Evolutionary conservation across 2,329 filamentous ascomycete species (phyloP).

Genomic region (Cladosporium sp.): DNA sequence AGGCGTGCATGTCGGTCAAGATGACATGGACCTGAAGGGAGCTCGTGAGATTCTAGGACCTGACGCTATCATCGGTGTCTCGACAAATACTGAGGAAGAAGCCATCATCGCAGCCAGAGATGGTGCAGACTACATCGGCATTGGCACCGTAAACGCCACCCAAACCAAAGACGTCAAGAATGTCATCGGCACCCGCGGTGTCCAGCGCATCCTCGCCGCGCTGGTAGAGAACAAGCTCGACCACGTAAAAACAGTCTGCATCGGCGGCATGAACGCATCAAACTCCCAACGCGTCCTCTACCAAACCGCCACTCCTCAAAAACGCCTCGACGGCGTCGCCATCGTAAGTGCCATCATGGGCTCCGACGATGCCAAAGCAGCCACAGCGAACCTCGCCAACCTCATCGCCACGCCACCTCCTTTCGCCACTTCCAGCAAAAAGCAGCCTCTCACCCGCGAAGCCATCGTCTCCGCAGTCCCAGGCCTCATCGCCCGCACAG

Average conservation of each 20-base stretch:
- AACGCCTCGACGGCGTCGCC: constrained; percentile 73
- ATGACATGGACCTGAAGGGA: constrained; percentile 70
- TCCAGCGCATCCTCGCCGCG: constrained; percentile 60
- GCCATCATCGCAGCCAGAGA: constrained; percentile 65
- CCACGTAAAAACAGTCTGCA: constrained; percentile 67
- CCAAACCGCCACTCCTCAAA: constrained; percentile 57
- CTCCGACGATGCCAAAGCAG: constrained; percentile 61
- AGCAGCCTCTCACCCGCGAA: constrained; percentile 27
- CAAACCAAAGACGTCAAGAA: constrained; percentile 80
- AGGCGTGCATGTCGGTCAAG: constrained; percentile 91
- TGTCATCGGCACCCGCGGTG: constrained; percentile 70
- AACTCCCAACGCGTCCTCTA: constrained; percentile 73
- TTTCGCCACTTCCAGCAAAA: constrained; percentile 28
- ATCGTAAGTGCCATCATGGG: constrained; percentile 86
- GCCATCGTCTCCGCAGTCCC: constrained; percentile 27
- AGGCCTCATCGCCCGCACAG: constrained; percentile 54
- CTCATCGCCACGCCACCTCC: constrained; percentile 48
- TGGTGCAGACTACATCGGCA: constrained; percentile 86
- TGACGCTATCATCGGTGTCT: constrained; percentile 81
- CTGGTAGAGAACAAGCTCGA: constrained; percentile 48
- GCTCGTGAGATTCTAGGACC: constrained; percentile 71
- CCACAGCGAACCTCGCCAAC: constrained; percentile 55
- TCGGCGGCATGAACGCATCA: constrained; percentile 77
- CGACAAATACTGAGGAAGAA: constrained; percentile 70
- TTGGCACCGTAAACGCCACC: constrained; percentile 86